These are phyloP conservation scores for Fusarium floridanum DNA, from an alignment of 2,329 filamentous ascomycete species.

Conservation along the genomic window DNA sequence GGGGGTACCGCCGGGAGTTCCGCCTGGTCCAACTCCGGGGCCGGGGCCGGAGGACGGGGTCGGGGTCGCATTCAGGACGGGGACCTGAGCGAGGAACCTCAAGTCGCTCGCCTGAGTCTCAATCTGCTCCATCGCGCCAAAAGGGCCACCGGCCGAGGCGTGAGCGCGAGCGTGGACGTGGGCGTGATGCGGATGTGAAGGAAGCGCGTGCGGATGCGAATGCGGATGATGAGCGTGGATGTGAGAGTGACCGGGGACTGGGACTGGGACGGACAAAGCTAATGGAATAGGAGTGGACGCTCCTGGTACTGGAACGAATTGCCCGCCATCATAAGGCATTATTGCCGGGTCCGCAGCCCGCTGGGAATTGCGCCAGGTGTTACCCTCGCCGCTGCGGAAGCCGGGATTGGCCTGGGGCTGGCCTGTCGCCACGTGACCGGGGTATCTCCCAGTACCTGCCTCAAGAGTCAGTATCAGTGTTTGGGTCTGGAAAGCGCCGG, in stretches of 20 bases:
- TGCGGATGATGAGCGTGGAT: slow-evolving; percentile 21
- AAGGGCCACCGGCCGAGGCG: slow-evolving; percentile 36
- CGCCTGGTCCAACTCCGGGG: slow-evolving; percentile 34
- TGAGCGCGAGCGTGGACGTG: slow-evolving; percentile 13
- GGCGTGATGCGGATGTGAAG: slow-evolving; percentile 10
- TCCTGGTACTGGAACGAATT: slow-evolving; percentile 27
- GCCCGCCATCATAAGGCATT: slow-evolving; percentile 32
- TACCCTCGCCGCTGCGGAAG: slow-evolving; percentile 21
- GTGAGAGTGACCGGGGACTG: slow-evolving; percentile 17
- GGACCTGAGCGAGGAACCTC: slow-evolving; percentile 62
- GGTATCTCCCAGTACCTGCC: slow-evolving; percentile 9
- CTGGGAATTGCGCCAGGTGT: slow-evolving; percentile 36
- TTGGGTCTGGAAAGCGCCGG: slow-evolving; percentile 24
- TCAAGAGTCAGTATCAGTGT: slow-evolving; percentile 3
- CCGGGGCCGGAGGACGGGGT: slow-evolving; percentile 32
- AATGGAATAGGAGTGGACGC: slow-evolving; percentile 5
- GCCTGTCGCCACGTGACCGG: slow-evolving; percentile 35
- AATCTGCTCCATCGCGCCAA: slow-evolving; percentile 64
- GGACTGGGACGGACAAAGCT: slow-evolving; percentile 7
- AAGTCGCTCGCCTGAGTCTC: slow-evolving; percentile 67
- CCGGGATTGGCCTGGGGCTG: slow-evolving; percentile 15
- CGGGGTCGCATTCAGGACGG: slow-evolving; percentile 44
- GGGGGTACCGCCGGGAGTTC: slow-evolving; percentile 35
- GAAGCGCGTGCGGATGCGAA: slow-evolving; percentile 19
- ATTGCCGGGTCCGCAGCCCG: slow-evolving; percentile 24